These are phyloP conservation scores for Podospora tetraspora DNA, from an alignment of 495 filamentous ascomycete genomes.

Conservation along the genomic window DNA sequence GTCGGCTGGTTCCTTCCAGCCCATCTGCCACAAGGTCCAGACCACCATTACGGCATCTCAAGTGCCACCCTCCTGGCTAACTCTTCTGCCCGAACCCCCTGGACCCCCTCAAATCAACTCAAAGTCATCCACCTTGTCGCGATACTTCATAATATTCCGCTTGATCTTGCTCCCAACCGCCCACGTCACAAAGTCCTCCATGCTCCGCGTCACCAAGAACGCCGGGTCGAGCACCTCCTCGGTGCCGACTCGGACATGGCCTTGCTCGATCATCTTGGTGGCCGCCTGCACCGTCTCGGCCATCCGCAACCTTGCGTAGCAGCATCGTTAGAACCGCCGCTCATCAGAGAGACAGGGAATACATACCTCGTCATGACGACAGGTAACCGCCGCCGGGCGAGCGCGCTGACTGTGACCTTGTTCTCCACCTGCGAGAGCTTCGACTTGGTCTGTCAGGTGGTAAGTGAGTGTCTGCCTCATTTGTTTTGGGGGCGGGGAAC, in stretches of 20 bases:
- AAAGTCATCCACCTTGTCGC: slow-evolving; percentile 94
- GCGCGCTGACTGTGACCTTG: slow-evolving; percentile 76
- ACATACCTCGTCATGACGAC: slow-evolving; percentile 61
- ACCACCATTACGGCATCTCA: neutral
- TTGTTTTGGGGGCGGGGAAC: neutral
- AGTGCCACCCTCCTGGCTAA: neutral
- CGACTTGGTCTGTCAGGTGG: slow-evolving; percentile 47
- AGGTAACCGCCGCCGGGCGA: slow-evolving; percentile 72
- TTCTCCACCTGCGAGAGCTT: slow-evolving; percentile 82
- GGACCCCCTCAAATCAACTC: slow-evolving; percentile 60
- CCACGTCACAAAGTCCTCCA: slow-evolving; percentile 99
- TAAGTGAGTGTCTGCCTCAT: neutral
- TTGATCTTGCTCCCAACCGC: slow-evolving; percentile 95
- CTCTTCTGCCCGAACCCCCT: neutral
- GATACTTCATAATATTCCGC: slow-evolving; percentile 85
- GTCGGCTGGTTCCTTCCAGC: neutral
- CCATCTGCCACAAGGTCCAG: neutral
- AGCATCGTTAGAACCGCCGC: neutral
- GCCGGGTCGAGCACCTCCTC: slow-evolving; percentile 87
- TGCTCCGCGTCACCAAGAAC: slow-evolving; percentile 67
- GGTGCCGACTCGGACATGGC: slow-evolving; percentile 87
- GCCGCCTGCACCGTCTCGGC: slow-evolving; percentile 79
- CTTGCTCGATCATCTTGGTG: slow-evolving; percentile 85
- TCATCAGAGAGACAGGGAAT: slow-evolving; percentile 10
- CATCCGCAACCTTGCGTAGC: slow-evolving; percentile 61